Base-by-base conservation (phyloP, 441 rosid species). In the Brassica balearica region DNA sequence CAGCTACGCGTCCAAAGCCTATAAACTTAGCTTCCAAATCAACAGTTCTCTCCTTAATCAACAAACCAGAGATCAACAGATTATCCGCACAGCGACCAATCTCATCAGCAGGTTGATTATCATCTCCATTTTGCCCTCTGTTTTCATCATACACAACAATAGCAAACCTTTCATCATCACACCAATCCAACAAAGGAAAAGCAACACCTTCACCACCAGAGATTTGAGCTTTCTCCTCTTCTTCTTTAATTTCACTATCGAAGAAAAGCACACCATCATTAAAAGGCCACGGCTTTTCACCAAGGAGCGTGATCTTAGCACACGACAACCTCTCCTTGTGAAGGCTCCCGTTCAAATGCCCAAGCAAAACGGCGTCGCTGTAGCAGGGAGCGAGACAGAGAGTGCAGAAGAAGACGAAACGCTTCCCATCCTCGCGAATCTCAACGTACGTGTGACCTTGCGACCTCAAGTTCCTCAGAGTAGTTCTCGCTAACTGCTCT, bases 201-300 rank as follows among this genome's bases (percentile, higher is more conserved):
- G 69, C 34, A 29, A 66, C 61, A 14, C 9, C 60, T 71, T 73
- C 27, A 43, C 73, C 81, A 53, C 80, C 68, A 6, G 70, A 22
- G 70, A 63, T 27, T 14, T 17, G 75, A 38, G 76, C 34, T 46
- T 66, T 81, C 66, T 79, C 82, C 71, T 80, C 86, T 23, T 71
- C 86, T 23, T 71, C 43, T 9, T 38, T 19, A 19, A 19, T 19
- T 19, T 19, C 19, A 55, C 66, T 82, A 59, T 87, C 88, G 78
- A 93, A 96, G 90, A 93, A 96, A 80, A 89, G 85, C 70, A 93
- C 85, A 43, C 98, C 97, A 51, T 95, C 97, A 66, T 83, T 90
- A 51, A 95, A 92, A 51, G 98, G 98, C 97, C 98, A 92, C 0
- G 98, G 97, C 60, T 90, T 95, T 1, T 84, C 83, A 70, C 86